phyloP scores from a whole-genome alignment of 1,139 yeast species.

The Debaryomyces nepalensis region DNA sequence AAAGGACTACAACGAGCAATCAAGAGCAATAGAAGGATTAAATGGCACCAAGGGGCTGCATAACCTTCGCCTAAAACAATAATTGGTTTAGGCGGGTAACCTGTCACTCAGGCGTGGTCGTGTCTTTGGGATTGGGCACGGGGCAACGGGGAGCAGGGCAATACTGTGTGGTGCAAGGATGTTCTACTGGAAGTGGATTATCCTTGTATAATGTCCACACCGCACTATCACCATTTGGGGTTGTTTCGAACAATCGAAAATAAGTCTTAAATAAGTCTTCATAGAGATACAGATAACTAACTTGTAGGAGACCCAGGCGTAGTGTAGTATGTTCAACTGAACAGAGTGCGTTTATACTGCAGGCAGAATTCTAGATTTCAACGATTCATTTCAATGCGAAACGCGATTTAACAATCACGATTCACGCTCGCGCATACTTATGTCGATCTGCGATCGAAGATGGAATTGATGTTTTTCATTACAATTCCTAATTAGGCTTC shows the following conservation, averaged over 20 bases:
- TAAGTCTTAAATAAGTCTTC: too few relatives aligned
- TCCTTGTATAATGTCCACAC: too few relatives aligned
- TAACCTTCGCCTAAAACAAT: background rate
- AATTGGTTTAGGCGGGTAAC: conserved; percentile 2
- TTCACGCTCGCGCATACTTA: background rate
- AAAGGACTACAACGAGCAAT: conserved; percentile 3
- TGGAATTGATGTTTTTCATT: conserved; percentile 1
- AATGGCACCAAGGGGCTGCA: conserved; percentile 1
- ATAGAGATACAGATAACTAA: too few relatives aligned
- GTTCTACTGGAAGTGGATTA: too few relatives aligned
- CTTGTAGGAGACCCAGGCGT: too few relatives aligned
- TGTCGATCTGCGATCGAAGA: background rate
- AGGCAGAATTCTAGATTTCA: conserved; percentile 3
- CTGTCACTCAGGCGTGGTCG: conserved; percentile 5
- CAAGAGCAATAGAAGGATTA: conserved; percentile 2
- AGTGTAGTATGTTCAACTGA: too few relatives aligned
- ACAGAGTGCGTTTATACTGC: background rate
- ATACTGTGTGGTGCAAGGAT: background rate
- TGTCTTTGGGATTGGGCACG: background rate
- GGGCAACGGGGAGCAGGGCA: background rate
- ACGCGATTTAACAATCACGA: conserved; percentile 6
- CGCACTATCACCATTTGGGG: too few relatives aligned
- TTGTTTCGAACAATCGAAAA: too few relatives aligned
- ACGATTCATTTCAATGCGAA: conserved; percentile 6
- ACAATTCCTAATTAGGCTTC: conserved; percentile 9